Base-by-base conservation (phyloP, 345 rosid genomes). In the Rhodamnia rubescens region DNA sequence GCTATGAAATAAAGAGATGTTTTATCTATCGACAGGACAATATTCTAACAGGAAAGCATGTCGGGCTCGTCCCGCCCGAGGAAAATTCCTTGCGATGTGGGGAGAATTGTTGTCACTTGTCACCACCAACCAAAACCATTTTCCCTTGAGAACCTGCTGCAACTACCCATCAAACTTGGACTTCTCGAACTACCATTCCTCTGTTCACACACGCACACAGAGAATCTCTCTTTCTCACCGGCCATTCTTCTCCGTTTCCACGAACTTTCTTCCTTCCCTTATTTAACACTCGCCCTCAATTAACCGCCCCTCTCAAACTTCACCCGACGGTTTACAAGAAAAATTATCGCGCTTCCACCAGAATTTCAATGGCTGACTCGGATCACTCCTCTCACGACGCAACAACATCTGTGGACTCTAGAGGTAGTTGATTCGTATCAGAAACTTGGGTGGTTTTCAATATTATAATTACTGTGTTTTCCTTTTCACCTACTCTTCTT, bases 121-220 rank as follows among this genome's bases (percentile, higher is more conserved):
- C 80, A 12, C 47, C 44, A 82, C 84, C 36, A n/a, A 55, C 84
- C 56, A 82, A 21, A 82, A 12, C 84, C 58, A 29, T 32, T 47
- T 27, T 40, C 55, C 49, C 2, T 47, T 47, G 10, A 50, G 53
- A 14, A 8, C 57, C 83, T 82, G 53, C 83, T 82, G 53, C 83
- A 92, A 86, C 94, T 86, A 92, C 91, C 94, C 64, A 90, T 91
- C 94, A 91, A 92, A 90, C 85, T 84, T 90, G 89, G 91, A 81
- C 83, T 81, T 50, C 53, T 55, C 83, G 91, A 92, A 88, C 94
- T 88, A 91, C 94, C 94, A 88, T 87, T 92, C 94, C 83, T 85
- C 85, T n/a, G 84, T 29, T 53, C 56, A 49, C 40, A 49, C 55
- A 18, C 44, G 7, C 44, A 42, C n/a, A n/a, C n/a, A n/a, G n/a